Percentiles rank a stretch among this genome's conserved stretches.
Evolutionary conservation across 129 eudicot species (phyloP).

Genomic region (Escallonia rubra): DNA sequence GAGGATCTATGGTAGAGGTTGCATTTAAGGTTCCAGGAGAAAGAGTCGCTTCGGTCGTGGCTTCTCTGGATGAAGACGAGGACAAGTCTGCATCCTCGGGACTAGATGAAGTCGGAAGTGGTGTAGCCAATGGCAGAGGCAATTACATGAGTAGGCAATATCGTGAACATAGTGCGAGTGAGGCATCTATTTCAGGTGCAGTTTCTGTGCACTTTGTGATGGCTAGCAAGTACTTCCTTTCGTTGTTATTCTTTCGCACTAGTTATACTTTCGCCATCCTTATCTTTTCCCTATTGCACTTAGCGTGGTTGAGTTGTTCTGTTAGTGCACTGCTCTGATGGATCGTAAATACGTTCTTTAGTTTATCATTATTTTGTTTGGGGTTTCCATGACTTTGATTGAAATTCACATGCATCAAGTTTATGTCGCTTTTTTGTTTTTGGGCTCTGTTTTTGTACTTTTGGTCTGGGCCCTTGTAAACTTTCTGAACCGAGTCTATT

Average conservation of each 20-base stretch:
- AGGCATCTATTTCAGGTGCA: conserved; percentile 58
- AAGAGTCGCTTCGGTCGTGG: conserved; percentile 42
- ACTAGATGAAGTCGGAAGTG: conserved; percentile 46
- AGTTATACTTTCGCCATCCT: too few relatives aligned
- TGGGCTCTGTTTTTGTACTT: too few relatives aligned
- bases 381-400: too few relatives aligned
- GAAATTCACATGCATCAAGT: too few relatives aligned
- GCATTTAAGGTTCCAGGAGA: conserved; percentile 69
- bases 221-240: not conserved
- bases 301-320: too few relatives aligned
- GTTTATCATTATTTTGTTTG: too few relatives aligned
- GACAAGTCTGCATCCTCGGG: conserved; percentile 36
- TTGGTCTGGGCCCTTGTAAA: too few relatives aligned
- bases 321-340: too few relatives aligned
- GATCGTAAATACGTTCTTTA: too few relatives aligned
- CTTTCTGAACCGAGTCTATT: too few relatives aligned
- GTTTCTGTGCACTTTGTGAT: not conserved
- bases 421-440: too few relatives aligned
- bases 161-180: conserved; percentile 53
- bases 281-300: too few relatives aligned
- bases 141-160: conserved; percentile 42
- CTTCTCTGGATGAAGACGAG: conserved; percentile 57
- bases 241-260: not conserved
- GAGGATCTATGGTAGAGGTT: conserved; percentile 42
- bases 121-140: conserved; percentile 15